A percentile compares a stretch with the other conserved stretches of the same genome.
Conservation (phyloP, 2,329 filamentous ascomycete species). For the Pseudocercospora pini-densiflorae region DNA sequence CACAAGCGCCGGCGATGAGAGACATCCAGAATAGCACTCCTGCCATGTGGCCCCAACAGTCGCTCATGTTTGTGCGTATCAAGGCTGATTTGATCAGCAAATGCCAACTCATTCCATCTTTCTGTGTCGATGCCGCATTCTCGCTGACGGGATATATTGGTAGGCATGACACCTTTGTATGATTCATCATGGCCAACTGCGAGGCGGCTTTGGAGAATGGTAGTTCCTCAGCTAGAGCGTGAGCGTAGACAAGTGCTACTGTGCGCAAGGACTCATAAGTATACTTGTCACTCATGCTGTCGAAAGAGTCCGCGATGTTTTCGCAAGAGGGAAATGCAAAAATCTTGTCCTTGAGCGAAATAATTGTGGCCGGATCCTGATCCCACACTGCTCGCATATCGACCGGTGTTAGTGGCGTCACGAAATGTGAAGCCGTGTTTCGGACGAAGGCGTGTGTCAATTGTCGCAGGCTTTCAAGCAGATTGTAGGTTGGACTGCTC, state of each 20-base stretch:
- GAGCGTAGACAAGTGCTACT: constrained; percentile 34
- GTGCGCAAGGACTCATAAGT: constrained; percentile 38
- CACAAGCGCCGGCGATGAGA: constrained; percentile 38
- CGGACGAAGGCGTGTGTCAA: constrained; percentile 26
- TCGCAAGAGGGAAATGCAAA: constrained; percentile 20
- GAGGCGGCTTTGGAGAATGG: constrained; percentile 33
- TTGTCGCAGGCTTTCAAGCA: constrained; percentile 26
- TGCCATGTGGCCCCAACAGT: constrained; percentile 40
- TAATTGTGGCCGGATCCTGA: constrained; percentile 11
- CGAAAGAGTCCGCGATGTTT: constrained; percentile 19
- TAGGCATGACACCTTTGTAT: neutral
- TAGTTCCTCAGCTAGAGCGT: constrained; percentile 31
- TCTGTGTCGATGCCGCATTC: neutral
- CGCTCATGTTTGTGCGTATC: constrained; percentile 33
- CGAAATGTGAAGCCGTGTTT: constrained; percentile 2
- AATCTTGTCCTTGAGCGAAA: constrained; percentile 21
- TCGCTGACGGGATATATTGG: neutral
- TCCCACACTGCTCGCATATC: constrained; percentile 13
- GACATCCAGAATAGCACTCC: constrained; percentile 41
- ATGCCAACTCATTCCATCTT: constrained; percentile 23
- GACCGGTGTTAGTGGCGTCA: constrained; percentile 12
- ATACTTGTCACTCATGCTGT: constrained; percentile 22
- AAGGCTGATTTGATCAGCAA: constrained; percentile 34
- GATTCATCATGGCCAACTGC: neutral
- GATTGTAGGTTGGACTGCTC: constrained; percentile 20